Evolutionary conservation across 2,329 filamentous ascomycete genomes (phyloP), one percentile per base, ranked within the genome.

Genomic region (Phaeosphaeria sp.): DNA sequence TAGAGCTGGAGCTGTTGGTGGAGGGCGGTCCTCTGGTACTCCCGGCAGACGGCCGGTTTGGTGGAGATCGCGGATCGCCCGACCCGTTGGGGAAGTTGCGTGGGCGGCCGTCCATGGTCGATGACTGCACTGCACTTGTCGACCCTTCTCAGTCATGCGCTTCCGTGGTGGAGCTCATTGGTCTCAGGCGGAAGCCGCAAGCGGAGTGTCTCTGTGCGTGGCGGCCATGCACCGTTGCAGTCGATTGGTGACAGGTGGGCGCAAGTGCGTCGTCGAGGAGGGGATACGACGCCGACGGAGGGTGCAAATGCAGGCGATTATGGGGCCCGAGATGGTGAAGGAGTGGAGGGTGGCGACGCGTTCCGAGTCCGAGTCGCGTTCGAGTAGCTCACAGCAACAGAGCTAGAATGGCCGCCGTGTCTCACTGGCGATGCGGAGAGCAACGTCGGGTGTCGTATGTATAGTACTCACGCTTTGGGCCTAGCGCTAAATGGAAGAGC

Each of bases 61-160:
- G 62, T 21, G 68, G 68, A 53, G 64, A 60, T 52, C 66, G 61
- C 41, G 60, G 55, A 58, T 70, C 68, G 18, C 64, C 66, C 50
- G 58, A 48, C 30, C 69, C 71, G 51, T 71, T 72, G 60, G 67
- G 66, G 58, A 69, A 71, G 62, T 71, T 72, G 61, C 71, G 72
- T 64, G 64, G 66, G 46, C 73, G 63, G 42, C 69, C 72, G 55
- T 78, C 75, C 75, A 78, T 78, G 43, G 21, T 18, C n/a, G n/a
- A 41, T 22, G 39, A 43, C 42, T 25, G 18, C 21, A 44, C 18
- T 53, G 27, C 22, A 39, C 30, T n/a, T 13, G 15, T 13, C 20
- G 27, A 23, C 22, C 21, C 6, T 50, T 41, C 20, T 41, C 27
- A 21, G 15, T 23, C 36, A 51, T 51, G 22, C 22, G 48, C 15